phyloP scores from a whole-genome alignment of 495 filamentous ascomycete genomes.

The Aspergillus wentii region DNA sequence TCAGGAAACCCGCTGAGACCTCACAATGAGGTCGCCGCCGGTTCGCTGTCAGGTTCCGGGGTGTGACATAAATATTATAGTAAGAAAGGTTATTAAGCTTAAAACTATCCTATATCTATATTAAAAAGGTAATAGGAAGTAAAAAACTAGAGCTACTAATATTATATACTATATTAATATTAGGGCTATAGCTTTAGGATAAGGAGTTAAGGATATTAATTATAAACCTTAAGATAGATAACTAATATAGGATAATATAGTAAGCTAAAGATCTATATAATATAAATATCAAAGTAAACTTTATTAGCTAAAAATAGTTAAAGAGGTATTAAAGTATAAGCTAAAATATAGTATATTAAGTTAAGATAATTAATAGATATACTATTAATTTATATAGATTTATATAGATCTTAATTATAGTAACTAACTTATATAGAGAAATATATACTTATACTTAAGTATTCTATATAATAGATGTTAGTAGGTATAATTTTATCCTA shows the following conservation, averaged over 20 bases:
- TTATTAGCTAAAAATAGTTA: not conserved
- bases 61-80: not conserved
- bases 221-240: not conserved
- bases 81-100: not conserved
- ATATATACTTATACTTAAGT: not conserved
- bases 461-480: not conserved
- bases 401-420: not conserved
- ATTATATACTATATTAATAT: slow-evolving; percentile 4
- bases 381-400: not conserved
- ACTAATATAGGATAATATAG: not conserved
- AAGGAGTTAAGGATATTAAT: not conserved
- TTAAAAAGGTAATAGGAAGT: too few relatives aligned
- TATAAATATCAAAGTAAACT: not conserved
- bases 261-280: not conserved
- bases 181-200: not conserved
- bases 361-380: not conserved
- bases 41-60: too few relatives aligned
- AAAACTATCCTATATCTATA: too few relatives aligned
- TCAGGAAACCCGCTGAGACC: not conserved
- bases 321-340: not conserved
- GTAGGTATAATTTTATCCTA: not conserved
- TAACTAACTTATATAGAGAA: not conserved
- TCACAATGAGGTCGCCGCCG: too few relatives aligned
- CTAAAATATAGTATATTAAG: not conserved
- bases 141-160: slow-evolving; percentile 1